Percentiles rank a stretch among this genome's conserved stretches.
These are phyloP conservation scores for Basidiobolus meristosporus DNA, from an alignment of 371 early-diverging fungal species.

Conservation along the genomic window DNA sequence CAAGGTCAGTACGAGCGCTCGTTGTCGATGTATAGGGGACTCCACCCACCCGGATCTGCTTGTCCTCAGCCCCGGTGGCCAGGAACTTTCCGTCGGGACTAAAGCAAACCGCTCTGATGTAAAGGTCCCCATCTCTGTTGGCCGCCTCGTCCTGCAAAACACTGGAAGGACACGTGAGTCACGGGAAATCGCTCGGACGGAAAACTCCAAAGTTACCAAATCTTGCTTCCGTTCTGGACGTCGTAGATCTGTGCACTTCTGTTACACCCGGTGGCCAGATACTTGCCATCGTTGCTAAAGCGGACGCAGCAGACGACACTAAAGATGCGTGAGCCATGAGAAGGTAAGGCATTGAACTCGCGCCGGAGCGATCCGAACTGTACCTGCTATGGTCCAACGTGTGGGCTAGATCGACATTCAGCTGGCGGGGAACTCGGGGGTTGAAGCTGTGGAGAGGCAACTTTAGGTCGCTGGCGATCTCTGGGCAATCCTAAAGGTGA, in stretches of 20 bases:
- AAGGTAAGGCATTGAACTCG: background rate
- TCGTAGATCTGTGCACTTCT: slow-evolving; percentile 79
- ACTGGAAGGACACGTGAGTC: slow-evolving; percentile 11
- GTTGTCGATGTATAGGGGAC: too few species aligned
- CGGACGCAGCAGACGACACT: slow-evolving; percentile 94
- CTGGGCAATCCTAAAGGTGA: slow-evolving; percentile 3
- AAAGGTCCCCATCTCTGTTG: slow-evolving; percentile 62
- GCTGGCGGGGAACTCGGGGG: slow-evolving; percentile 39
- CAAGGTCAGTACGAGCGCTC: too few species aligned
- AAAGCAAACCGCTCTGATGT: slow-evolving; percentile 92
- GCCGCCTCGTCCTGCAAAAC: slow-evolving; percentile 59
- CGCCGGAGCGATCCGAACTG: slow-evolving; percentile 1
- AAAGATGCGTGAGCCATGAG: background rate
- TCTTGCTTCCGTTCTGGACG: slow-evolving; percentile 42
- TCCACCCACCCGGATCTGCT: slow-evolving; percentile 63
- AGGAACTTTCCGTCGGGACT: slow-evolving; percentile 81
- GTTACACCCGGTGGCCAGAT: slow-evolving; percentile 91
- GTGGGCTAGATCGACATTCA: slow-evolving; percentile 70
- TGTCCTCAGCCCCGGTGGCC: slow-evolving; percentile 96
- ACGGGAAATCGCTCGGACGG: background rate
- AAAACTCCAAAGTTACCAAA: slow-evolving; percentile 26
- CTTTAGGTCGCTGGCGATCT: background rate
- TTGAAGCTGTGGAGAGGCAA: slow-evolving; percentile 25
- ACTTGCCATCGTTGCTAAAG: slow-evolving; percentile 81
- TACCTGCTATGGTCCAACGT: slow-evolving; percentile 60